phyloP scores from a whole-genome alignment of 352 stramenopile genomes.

The Pythium dissimile region DNA sequence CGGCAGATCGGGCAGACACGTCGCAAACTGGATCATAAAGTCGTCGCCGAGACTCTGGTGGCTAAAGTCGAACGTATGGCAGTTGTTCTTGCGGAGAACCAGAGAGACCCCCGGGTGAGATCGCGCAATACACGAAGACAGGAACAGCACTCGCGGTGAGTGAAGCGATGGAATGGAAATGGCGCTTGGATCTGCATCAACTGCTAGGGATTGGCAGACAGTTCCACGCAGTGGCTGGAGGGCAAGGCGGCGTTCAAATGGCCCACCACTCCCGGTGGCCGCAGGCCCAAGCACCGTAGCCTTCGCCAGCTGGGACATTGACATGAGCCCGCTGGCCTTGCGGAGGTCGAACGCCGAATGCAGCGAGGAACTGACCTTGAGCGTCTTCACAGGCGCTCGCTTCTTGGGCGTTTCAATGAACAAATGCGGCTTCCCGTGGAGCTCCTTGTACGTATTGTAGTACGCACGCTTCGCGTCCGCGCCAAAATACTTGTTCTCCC shows the following conservation, averaged over 20 bases:
- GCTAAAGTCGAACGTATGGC: conserved; percentile 47
- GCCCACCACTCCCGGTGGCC: too few relatives aligned
- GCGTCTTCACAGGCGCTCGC: conserved; percentile 6
- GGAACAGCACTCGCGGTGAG: conserved; percentile 48
- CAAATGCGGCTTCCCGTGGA: conserved; percentile 55
- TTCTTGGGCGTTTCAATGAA: conserved; percentile 35
- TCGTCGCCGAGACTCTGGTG: conserved; percentile 60
- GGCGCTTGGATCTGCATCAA: not conserved
- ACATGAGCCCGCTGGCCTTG: conserved; percentile 14
- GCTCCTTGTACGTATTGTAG: conserved; percentile 54
- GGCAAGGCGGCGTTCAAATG: conserved; percentile 7
- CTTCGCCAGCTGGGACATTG: conserved; percentile 2
- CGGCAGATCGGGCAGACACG: conserved; percentile 53
- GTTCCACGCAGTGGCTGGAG: conserved; percentile 14
- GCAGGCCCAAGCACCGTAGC: too few relatives aligned
- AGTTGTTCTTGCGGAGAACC: conserved; percentile 44
- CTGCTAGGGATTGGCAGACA: not conserved
- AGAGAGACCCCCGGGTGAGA: conserved; percentile 41
- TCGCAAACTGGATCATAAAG: conserved; percentile 58
- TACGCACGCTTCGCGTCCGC: conserved; percentile 34
- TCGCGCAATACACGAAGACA: conserved; percentile 44
- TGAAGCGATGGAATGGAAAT: conserved; percentile 25
- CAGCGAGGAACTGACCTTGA: conserved; percentile 21
- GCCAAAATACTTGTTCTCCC: conserved; percentile 49
- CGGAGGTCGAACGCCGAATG: conserved; percentile 14